These are phyloP conservation scores for Boletus coccyginus DNA, from an alignment of 768 basidiomycete genomes.

Conservation along the genomic window DNA sequence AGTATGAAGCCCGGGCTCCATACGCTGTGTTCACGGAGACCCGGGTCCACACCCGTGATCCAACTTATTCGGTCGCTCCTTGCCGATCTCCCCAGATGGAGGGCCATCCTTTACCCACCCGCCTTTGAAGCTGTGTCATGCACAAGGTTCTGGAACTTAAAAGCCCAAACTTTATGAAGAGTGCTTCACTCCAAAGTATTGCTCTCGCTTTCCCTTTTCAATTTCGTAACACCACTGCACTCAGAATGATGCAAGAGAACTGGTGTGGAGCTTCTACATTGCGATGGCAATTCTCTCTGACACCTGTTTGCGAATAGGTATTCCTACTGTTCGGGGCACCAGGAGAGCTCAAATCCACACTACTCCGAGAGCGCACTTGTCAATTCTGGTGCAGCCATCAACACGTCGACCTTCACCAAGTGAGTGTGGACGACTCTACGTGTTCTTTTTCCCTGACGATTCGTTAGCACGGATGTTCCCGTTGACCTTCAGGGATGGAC, in stretches of 20 bases:
- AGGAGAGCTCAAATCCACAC: background rate
- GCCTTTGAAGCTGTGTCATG: constrained; percentile 11
- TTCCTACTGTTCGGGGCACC: background rate
- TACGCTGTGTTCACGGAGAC: background rate
- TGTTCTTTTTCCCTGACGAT: constrained; percentile 2
- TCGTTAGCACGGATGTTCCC: background rate
- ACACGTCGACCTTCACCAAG: background rate
- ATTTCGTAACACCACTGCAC: background rate
- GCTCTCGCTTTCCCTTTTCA: background rate
- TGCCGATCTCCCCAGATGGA: constrained; percentile 1
- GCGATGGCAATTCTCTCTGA: background rate
- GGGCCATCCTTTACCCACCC: background rate
- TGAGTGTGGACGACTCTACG: constrained; percentile 4
- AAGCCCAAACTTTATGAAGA: background rate
- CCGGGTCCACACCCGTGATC: background rate
- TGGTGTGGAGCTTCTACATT: constrained; percentile 4
- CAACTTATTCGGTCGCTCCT: background rate
- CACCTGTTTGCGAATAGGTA: background rate
- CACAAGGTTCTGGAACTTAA: constrained; percentile 6
- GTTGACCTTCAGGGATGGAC: background rate
- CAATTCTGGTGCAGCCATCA: background rate
- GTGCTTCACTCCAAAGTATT: background rate
- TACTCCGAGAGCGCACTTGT: background rate
- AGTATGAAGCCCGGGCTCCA: background rate
- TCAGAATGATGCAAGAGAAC: constrained; percentile 8